phyloP scores from a whole-genome alignment of 352 stramenopile species.

The Pythium folliculosum region DNA sequence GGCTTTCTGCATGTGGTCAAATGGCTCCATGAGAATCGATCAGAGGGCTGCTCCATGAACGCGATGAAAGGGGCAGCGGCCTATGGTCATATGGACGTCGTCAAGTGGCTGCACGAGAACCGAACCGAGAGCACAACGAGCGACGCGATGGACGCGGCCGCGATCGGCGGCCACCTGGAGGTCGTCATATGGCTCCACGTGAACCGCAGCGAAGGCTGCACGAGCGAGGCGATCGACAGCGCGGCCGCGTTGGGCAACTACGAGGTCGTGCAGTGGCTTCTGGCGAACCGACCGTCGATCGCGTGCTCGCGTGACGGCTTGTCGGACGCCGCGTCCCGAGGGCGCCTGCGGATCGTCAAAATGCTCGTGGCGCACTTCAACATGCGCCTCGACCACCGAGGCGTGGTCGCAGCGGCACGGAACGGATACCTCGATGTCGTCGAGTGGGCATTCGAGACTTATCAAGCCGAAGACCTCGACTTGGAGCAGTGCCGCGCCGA shows the following conservation, averaged over 20 bases:
- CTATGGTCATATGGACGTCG: constrained; percentile 10
- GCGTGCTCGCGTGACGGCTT: constrained; percentile 3
- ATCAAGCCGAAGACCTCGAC: neutral
- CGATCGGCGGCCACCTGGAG: constrained; percentile 16
- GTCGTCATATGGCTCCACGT: constrained; percentile 22
- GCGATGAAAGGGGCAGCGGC: constrained; percentile 12
- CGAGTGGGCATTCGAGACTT: constrained; percentile 1
- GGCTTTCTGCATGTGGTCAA: constrained; percentile 65
- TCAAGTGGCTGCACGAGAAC: constrained; percentile 25
- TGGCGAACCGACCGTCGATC: constrained; percentile 1
- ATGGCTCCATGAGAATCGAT: constrained; percentile 58
- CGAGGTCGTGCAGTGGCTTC: constrained; percentile 21
- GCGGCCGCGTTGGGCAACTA: constrained; percentile 16
- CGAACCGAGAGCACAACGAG: constrained; percentile 11
- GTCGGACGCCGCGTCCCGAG: neutral
- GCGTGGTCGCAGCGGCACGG: neutral
- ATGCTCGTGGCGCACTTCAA: constrained; percentile 4
- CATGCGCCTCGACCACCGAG: neutral
- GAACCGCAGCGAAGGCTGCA: constrained; percentile 25
- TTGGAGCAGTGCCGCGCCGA: neutral
- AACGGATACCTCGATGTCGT: constrained; percentile 17
- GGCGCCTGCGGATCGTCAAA: neutral
- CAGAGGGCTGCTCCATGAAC: constrained; percentile 6
- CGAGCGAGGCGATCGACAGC: constrained; percentile 17
- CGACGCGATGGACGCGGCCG: constrained; percentile 15